Conservation (phyloP, 2,329 filamentous ascomycete genomes). For the Furcasterigmium sp. region DNA sequence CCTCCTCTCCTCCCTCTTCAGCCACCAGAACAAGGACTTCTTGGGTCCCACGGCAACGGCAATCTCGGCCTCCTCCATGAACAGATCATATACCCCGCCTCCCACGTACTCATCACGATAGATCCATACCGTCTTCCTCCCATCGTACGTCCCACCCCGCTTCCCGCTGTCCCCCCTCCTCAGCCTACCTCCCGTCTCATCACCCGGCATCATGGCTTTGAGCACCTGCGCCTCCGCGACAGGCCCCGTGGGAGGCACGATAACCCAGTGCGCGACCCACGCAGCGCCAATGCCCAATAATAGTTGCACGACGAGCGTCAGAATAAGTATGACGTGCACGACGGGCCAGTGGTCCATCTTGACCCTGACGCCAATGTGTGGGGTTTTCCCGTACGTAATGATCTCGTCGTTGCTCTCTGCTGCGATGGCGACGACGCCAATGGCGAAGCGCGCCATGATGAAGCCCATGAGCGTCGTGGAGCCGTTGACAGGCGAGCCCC, state of each 20-base stretch:
- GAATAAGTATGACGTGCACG: constrained; percentile 23
- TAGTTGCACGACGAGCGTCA: constrained; percentile 25
- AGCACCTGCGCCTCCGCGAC: constrained; percentile 12
- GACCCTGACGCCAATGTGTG: constrained; percentile 23
- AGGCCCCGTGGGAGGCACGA: constrained; percentile 12
- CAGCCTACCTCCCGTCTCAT: neutral
- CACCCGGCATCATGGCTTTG: constrained; percentile 9
- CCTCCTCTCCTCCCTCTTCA: neutral
- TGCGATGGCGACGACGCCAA: constrained; percentile 26
- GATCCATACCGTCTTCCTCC: constrained; percentile 7
- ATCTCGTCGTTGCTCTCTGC: constrained; percentile 22
- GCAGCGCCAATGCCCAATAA: constrained; percentile 17
- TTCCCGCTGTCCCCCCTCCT: neutral
- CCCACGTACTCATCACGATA: constrained; percentile 5
- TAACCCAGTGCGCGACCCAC: constrained; percentile 18
- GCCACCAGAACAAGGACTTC: neutral
- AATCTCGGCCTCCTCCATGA: constrained; percentile 9
- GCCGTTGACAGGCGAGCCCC: constrained; percentile 27
- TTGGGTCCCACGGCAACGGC: neutral
- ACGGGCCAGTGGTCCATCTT: constrained; percentile 24
- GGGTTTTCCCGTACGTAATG: constrained; percentile 19
- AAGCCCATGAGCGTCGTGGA: constrained; percentile 24
- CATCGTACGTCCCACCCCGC: neutral
- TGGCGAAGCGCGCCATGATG: constrained; percentile 27
- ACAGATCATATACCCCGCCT: constrained; percentile 9